Evolutionary conservation across 2,329 filamentous ascomycete species (phyloP).

Genomic region (Diaporthe sp.): DNA sequence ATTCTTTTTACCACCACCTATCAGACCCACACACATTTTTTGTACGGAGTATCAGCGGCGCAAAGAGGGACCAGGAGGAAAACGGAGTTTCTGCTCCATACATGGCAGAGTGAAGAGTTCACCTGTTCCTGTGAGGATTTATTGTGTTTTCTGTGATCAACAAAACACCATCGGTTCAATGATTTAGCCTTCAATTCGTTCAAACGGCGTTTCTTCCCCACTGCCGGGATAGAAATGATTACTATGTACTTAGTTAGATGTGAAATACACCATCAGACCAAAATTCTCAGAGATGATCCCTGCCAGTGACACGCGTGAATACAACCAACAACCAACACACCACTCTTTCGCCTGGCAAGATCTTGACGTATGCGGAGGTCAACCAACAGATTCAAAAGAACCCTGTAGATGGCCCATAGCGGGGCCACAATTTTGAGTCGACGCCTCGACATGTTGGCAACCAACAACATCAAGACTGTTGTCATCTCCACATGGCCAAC

Average conservation of each 20-base stretch:
- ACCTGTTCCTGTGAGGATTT: constrained; percentile 27
- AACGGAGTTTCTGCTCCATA: constrained; percentile 33
- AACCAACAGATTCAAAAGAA: constrained; percentile 11
- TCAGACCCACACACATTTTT: constrained; percentile 8
- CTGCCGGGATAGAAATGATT: not conserved
- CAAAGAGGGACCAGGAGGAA: constrained; percentile 30
- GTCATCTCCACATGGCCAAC: constrained; percentile 26
- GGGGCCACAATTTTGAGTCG: constrained; percentile 4
- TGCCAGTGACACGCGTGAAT: not conserved
- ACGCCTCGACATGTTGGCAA: constrained; percentile 15
- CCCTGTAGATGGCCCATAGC: constrained; percentile 14
- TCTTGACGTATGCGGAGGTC: not conserved
- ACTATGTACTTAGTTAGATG: constrained; percentile 33
- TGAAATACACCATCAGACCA: constrained; percentile 32
- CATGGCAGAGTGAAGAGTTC: constrained; percentile 29
- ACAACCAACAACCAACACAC: not conserved
- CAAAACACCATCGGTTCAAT: not conserved
- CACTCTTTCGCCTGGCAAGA: not conserved
- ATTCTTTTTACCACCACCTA: not conserved
- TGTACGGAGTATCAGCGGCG: constrained; percentile 29
- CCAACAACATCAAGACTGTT: not conserved
- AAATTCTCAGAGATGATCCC: not conserved
- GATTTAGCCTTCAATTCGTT: constrained; percentile 29
- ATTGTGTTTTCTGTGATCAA: not conserved
- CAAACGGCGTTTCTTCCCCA: constrained; percentile 5